A percentile compares a stretch with the other conserved stretches of the same genome.
phyloP scores from a whole-genome alignment of 2,329 filamentous ascomycete genomes.

The Fusarium nisikadoi region DNA sequence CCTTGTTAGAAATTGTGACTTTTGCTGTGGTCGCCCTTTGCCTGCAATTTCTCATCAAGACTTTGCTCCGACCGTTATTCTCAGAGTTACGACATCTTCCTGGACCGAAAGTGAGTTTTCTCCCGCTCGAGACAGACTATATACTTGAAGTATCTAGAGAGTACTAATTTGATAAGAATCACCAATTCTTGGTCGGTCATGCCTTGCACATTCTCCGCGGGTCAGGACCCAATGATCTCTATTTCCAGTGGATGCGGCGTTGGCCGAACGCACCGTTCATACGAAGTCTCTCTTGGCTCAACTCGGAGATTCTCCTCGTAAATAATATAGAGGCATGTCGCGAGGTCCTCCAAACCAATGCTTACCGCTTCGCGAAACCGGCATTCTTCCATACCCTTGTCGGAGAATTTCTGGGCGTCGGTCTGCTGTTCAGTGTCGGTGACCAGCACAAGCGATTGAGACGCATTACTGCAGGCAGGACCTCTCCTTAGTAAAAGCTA shows the following conservation, averaged over 20 bases:
- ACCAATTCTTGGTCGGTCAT: conserved; percentile 7
- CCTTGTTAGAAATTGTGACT: not conserved
- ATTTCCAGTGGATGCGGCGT: conserved; percentile 20
- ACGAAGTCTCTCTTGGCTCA: conserved; percentile 19
- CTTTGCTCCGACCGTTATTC: not conserved
- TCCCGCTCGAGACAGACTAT: fast-evolving
- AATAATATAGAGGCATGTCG: conserved; percentile 23
- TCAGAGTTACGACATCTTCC: not conserved
- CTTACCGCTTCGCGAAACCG: conserved; percentile 17
- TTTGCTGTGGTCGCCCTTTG: not conserved
- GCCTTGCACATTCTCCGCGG: not conserved
- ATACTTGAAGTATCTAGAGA: fast-evolving
- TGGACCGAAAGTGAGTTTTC: not conserved
- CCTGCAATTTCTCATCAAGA: not conserved
- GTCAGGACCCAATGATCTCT: conserved; percentile 14
- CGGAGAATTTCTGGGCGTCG: conserved; percentile 21
- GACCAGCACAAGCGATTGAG: conserved; percentile 25
- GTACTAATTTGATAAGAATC: not conserved
- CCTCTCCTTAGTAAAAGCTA: fast-evolving
- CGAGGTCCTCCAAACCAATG: conserved; percentile 24
- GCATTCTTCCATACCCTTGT: conserved; percentile 25
- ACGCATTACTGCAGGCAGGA: conserved; percentile 3
- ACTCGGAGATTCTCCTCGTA: conserved; percentile 16
- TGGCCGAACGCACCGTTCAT: conserved; percentile 26
- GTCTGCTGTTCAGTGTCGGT: conserved; percentile 20